phyloP scores from a whole-genome alignment of 169 alveolate species.

The Plasmodium reichenowi region DNA sequence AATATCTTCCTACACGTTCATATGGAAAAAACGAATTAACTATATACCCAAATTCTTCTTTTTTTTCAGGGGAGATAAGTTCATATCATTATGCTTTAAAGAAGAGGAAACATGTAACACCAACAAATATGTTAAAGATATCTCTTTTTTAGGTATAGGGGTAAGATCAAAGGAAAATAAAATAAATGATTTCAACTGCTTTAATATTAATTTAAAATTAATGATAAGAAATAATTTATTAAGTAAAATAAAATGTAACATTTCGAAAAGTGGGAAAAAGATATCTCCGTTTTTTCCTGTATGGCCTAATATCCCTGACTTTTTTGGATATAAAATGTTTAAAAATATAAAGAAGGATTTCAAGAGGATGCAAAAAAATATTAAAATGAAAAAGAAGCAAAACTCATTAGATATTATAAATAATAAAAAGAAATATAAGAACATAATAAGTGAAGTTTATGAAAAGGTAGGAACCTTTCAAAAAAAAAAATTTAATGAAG shows the following conservation, averaged over 20 bases:
- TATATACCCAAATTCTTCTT: no score
- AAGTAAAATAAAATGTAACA: constrained; percentile 32
- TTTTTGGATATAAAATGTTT: constrained; percentile 46
- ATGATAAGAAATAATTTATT: constrained; percentile 18
- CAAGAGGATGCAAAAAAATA: constrained; percentile 14
- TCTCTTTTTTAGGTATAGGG: constrained; percentile 38
- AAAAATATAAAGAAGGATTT: constrained; percentile 49
- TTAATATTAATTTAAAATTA: constrained; percentile 43
- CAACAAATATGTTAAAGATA: constrained; percentile 40
- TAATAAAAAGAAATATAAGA: constrained; percentile 19
- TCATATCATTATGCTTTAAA: constrained; percentile 34
- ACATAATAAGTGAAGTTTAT: constrained; percentile 16
- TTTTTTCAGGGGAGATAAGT: constrained; percentile 24
- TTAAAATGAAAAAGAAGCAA: constrained; percentile 4
- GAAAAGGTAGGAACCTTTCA: no score
- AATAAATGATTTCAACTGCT: constrained; percentile 56
- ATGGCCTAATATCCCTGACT: constrained; percentile 67
- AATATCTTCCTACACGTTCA: background rate
- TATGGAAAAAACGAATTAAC: background rate
- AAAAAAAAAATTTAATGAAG: background rate
- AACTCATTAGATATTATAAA: constrained; percentile 17
- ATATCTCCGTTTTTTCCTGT: constrained; percentile 65
- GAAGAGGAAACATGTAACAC: constrained; percentile 58
- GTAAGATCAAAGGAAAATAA: constrained; percentile 66
- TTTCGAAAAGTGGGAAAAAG: constrained; percentile 36